phyloP scores from a whole-genome alignment of 1,139 yeast species.

The Citeromyces hawaiiensis region DNA sequence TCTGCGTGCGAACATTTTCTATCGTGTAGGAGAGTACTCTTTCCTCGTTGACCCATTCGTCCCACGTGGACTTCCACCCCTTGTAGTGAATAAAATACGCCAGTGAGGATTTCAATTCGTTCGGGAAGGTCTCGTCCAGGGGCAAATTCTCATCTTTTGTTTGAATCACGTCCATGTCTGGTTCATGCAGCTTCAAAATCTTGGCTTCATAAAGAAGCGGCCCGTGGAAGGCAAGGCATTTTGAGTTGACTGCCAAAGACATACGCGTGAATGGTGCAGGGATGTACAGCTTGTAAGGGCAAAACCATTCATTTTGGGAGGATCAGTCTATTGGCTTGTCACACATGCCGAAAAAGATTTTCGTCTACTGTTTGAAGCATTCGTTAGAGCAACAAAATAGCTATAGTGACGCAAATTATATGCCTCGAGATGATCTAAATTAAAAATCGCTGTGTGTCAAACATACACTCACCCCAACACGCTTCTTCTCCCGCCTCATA shows the following conservation, averaged over 20 bases:
- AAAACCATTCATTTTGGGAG: no score
- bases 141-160: slow-evolving; percentile 22
- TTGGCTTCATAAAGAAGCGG: slow-evolving; percentile 86
- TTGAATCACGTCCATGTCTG: slow-evolving; percentile 26
- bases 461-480: no score
- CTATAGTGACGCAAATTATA: no score
- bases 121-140: slow-evolving; percentile 12
- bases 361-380: no score
- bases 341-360: no score
- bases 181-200: slow-evolving; percentile 50
- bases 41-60: slow-evolving; percentile 79
- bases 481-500: no score
- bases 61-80: slow-evolving; percentile 96
- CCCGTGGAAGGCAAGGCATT: slow-evolving; percentile 81
- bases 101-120: slow-evolving; percentile 4
- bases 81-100: slow-evolving; percentile 69
- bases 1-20: slow-evolving; percentile 54
- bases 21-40: slow-evolving; percentile 58
- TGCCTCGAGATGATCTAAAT: no score
- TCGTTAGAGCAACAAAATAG: no score
- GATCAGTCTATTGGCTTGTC: no score
- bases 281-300: no score
- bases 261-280: background rate
- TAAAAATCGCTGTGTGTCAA: no score
- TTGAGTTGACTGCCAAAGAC: slow-evolving; percentile 9